Evolutionary conservation across 2,329 filamentous ascomycete species (phyloP).

Genomic region (Drechslera avenae): DNA sequence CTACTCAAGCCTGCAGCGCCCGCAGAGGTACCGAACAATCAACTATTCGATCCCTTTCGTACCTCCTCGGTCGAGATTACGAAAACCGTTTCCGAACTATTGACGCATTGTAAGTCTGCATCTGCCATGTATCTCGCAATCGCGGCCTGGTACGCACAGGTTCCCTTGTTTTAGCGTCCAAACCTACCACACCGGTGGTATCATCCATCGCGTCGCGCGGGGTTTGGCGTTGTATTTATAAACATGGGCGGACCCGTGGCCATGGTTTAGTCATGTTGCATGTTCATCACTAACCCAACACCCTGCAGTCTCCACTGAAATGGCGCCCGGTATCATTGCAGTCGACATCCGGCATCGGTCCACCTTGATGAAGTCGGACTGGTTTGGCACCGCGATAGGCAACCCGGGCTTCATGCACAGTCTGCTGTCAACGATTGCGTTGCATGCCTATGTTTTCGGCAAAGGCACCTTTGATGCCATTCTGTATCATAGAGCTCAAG

Average conservation of each 20-base stretch:
- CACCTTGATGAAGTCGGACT: slow-evolving; percentile 43
- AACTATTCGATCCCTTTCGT: slow-evolving; percentile 43
- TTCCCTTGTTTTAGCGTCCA: slow-evolving; percentile 4
- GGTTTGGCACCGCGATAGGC: slow-evolving; percentile 44
- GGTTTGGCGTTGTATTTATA: neutral
- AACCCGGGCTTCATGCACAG: slow-evolving; percentile 49
- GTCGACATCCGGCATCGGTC: slow-evolving; percentile 44
- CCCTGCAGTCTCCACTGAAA: slow-evolving; percentile 39
- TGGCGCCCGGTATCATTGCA: slow-evolving; percentile 46
- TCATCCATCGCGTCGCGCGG: neutral
- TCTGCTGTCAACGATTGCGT: slow-evolving; percentile 43
- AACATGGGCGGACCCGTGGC: neutral
- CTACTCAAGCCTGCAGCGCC: slow-evolving; percentile 25
- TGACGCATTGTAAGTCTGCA: slow-evolving; percentile 44
- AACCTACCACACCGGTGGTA: too few relatives aligned
- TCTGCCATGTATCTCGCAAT: slow-evolving; percentile 20
- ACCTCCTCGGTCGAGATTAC: slow-evolving; percentile 36
- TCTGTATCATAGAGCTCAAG: slow-evolving; percentile 41
- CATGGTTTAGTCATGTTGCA: neutral
- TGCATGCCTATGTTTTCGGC: slow-evolving; percentile 43
- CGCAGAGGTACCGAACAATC: slow-evolving; percentile 31
- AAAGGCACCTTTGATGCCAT: slow-evolving; percentile 40
- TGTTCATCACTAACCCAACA: slow-evolving; percentile 24
- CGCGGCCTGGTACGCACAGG: slow-evolving; percentile 13
- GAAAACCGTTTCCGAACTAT: slow-evolving; percentile 35